phyloP scores from a whole-genome alignment of 768 basidiomycete genomes.

The Epithele typhae region DNA sequence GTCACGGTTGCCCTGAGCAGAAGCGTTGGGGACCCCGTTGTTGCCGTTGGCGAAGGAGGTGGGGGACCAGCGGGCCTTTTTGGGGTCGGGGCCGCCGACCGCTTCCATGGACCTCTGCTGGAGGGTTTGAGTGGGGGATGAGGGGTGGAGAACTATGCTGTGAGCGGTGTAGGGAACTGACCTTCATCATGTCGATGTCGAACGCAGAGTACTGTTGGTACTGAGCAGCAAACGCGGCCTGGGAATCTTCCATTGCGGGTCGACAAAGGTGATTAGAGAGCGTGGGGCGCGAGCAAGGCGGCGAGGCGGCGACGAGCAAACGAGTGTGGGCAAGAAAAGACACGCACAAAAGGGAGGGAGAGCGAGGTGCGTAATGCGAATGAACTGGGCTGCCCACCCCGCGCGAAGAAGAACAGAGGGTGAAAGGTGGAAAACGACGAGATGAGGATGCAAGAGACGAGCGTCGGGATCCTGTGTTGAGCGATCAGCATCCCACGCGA shows the following conservation, averaged over 20 bases:
- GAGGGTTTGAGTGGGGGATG: neutral
- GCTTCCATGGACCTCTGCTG: conserved; percentile 81
- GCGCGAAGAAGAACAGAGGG: conserved; percentile 15
- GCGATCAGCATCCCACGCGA: conserved; percentile 18
- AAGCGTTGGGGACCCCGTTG: conserved; percentile 32
- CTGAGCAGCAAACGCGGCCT: conserved; percentile 63
- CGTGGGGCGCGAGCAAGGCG: conserved; percentile 30
- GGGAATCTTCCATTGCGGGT: conserved; percentile 66
- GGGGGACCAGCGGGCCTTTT: conserved; percentile 90
- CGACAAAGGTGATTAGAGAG: conserved; percentile 57
- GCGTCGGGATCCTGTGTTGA: too few relatives aligned
- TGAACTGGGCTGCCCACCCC: conserved; percentile 16
- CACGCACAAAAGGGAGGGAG: conserved; percentile 22
- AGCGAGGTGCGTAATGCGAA: conserved; percentile 15
- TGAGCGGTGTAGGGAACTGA: conserved; percentile 24
- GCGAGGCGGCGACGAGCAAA: conserved; percentile 20
- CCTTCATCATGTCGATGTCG: conserved; percentile 94
- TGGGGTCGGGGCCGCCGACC: conserved; percentile 76
- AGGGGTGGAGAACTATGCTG: neutral
- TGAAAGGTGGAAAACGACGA: conserved; percentile 7
- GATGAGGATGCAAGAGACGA: conserved; percentile 6
- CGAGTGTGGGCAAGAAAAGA: conserved; percentile 25
- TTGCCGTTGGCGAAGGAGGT: conserved; percentile 41
- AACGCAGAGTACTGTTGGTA: conserved; percentile 64
- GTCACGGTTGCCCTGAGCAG: conserved; percentile 49